Evolutionary conservation across 2,329 filamentous ascomycete species (phyloP), one percentile per base, ranked within the genome.

Genomic region (Cladosporium sp.): DNA sequence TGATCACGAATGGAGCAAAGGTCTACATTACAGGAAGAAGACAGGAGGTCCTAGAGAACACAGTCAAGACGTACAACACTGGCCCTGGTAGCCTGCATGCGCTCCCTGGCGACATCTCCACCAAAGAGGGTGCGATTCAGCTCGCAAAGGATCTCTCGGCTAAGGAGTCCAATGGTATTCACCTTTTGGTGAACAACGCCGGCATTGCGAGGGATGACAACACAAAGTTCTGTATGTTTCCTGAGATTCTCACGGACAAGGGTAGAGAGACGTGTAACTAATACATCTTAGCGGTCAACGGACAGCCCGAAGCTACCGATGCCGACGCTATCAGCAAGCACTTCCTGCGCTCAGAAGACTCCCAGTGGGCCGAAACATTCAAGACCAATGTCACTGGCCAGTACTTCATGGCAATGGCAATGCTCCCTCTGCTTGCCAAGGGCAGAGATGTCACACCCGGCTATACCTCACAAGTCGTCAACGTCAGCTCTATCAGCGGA

Each of bases 141-240:
- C 73, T 81, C 14, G 79, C 77, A 49, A 74, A 79, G 44, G 78
- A 80, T 64, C 69, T 82, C 12, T 71, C 73, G 58, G 66, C 76
- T 65, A 81, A 82, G 66, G 84, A 86, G 69, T 76, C 81, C 1
- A 80, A 81, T 8, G 84, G 84, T 4, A 82, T 87, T 33, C 83
- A 86, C 65, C 72, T 87, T 55, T 77, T 85, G 7, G 81, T 85
- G 23, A 85, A 85, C 72, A 85, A 84, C 63, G 83, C 83, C 10
- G 83, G 84, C 1, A 79, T 85, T 64, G 83, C 84, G 16, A 77
- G 79, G 35, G 85, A 86, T 68, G 79, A 84, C 52, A 78, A 79
- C 60, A 86, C 83, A 1, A 81, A 80, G 61, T 84, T 81, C 70
- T 82, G 79, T 57, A 65, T 23, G 69, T 68, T 14, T 5, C 23